Evolutionary conservation across 2,329 filamentous ascomycete genomes (phyloP), one percentile per base, ranked within the genome.

Genomic region (Calycina marina): DNA sequence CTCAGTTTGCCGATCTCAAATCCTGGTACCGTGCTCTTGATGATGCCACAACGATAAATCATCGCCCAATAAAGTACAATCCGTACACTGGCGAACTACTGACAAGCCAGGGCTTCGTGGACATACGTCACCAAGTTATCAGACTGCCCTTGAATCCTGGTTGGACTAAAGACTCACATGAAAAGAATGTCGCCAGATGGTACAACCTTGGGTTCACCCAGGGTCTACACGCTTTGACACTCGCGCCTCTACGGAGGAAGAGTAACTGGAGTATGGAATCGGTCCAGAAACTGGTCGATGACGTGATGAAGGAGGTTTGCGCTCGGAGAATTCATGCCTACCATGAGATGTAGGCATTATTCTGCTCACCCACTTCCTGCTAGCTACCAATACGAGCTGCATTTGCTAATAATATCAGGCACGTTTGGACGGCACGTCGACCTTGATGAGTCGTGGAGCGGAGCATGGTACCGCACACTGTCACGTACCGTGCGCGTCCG

Each of bases 191-290:
- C 32, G 83, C 80, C 17, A 66, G 74, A 36, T 93, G 82, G 80
- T 93, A 92, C 57, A 85, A 88, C 49, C 60, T 88, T 14, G 77
- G 74, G 24, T 62, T 93, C 44, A 74, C 68, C 8, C 72, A 81
- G 48, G 78, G 79, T 15, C 57, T 92, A 30, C 71, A 84, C 45
- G 73, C 76, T 9, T 61, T 92, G 46, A 77, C 76, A 42, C 55
- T 90, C 47, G 78, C 68, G 20, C 78, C 85, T 5, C 66, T 94
- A 49, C 76, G 70, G 27, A 68, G 75, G 36, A 62, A 75, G 25
- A 69, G 71, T 32, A 55, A 59, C 18, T 82, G 72, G 69, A 60
- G 64, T 26, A 51, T 61, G 28, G 62, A 66, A n/a, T 62, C 80
- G 39, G 75, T 92, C 28, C 59, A 63, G 35, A 62, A 64, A 11